Base-by-base conservation (phyloP, 371 early-diverging fungal genomes). In the Cokeromyces recurvatus region DNA sequence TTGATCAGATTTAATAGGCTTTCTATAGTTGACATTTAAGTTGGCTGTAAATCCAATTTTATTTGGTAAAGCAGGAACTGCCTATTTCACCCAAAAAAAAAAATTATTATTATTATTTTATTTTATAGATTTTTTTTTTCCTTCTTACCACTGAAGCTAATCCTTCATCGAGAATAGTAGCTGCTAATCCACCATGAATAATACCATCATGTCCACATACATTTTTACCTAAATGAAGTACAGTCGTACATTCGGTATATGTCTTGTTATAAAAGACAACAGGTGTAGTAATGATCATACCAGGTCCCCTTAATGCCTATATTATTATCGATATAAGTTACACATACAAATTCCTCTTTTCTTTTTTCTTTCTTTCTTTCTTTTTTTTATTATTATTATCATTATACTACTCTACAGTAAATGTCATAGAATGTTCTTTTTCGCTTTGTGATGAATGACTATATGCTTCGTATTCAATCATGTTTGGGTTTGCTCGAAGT, bases 121-220 rank as follows among this genome's bases (percentile, higher is more conserved):
- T 29, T 29, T 29, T 5, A 29, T 5, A 5, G 5, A 8, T 29
- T 31, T 38, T 25, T 12, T 15, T 12, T 39, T 31, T 21, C 8
- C 15, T 24, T 35, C 80, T 65, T 79, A 79, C 80, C 27, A 79
- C 72, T 57, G 64, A 68, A 15, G 73, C 76, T 14, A 77, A 62
- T 11, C 51, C 60, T 46, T 85, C 88, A 64, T 89, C 91, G 29
- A 89, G 67, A 34, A 90, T 47, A 6, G 87, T 86, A 0, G 82
- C 86, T 51, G 82, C 72, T 16, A 88, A 59, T 25, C 91, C 91
- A 12, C 89, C 89, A 48, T 89, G 91, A 21, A 89, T 77, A 55
- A 89, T 84, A 20, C 79, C 77, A 24, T 82, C 81, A 59, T 88
- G 89, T 4, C 89, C 89, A 45, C 87, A 87, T 2, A 66, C 24